Base-by-base conservation (phyloP, 2,329 filamentous ascomycete species). In the Trichoderma afroharzianum region DNA sequence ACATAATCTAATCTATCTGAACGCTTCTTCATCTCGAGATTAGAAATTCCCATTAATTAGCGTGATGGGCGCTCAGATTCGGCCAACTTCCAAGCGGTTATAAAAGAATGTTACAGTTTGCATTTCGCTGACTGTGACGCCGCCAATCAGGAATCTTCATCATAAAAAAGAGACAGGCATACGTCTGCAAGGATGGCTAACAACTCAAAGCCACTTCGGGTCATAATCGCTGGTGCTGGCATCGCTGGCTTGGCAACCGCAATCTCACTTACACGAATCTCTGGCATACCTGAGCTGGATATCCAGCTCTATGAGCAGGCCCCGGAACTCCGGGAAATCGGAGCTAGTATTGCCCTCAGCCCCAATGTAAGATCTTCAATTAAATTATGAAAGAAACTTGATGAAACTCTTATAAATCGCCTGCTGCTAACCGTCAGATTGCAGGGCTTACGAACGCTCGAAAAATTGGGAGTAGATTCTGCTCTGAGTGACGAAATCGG, bases 271-370 rank as follows among this genome's bases (percentile, higher is more conserved):
- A 73, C 79, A 63, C 76, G 81, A 59, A 80, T 82, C 26, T 77
- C 81, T 11, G 77, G 80, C 21, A 76, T 86, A 50, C 78, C 53
- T 30, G 26, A 71, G 30, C 53, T 71, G 15, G 69, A 85, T 30
- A 80, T 86, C 11, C 81, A 85, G 71, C 78, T 87, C 12, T 88
- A 86, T 74, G 86, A 88, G 70, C 81, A 82, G 33, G 83, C 86
- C 0, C 74, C 77, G 1, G 82, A 84, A 71, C 80, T 85, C 36
- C 79, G 79, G 58, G 84, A 86, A 71, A 82, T 86, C 18, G 84
- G 84, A 15, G 84, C 84, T 0, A 83, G 82, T 3, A 84, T 86
- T 33, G 85, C 83, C 0, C 78, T 86, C 2, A 85, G 85, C 15
- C 84, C 85, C 4, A 88, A 88, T 77, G 69, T 71, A 59, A 59